phyloP scores from a whole-genome alignment of 176 grass and related monocot species.

The Paspalum vaginatum region DNA sequence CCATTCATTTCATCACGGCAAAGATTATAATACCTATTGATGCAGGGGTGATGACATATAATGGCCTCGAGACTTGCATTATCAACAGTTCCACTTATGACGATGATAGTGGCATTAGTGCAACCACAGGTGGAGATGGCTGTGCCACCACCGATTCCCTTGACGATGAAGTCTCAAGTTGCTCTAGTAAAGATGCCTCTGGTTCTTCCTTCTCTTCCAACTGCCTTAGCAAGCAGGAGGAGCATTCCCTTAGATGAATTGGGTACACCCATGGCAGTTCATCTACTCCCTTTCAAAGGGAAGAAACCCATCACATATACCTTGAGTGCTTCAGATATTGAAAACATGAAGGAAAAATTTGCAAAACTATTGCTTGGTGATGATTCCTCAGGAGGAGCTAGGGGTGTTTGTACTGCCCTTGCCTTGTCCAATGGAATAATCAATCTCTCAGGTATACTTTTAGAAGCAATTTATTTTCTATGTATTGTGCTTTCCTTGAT shows the following conservation, averaged over 20 bases:
- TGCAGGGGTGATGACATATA: constrained; percentile 82
- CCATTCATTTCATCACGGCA: neutral
- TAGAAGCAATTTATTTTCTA: constrained; percentile 23
- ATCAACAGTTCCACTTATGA: constrained; percentile 74
- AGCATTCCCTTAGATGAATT: constrained; percentile 61
- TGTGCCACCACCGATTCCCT: constrained; percentile 67
- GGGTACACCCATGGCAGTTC: constrained; percentile 52
- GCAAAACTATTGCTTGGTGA: constrained; percentile 86
- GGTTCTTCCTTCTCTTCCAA: constrained; percentile 78
- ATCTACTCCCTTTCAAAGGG: constrained; percentile 66
- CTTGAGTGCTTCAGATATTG: constrained; percentile 75
- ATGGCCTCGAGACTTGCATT: constrained; percentile 84
- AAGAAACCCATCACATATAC: constrained; percentile 68
- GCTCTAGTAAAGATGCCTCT: constrained; percentile 78
- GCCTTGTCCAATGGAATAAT: constrained; percentile 86
- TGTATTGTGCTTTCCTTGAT: neutral
- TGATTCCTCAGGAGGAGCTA: constrained; percentile 79
- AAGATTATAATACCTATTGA: neutral
- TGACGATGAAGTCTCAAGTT: constrained; percentile 90
- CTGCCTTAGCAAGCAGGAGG: constrained; percentile 72
- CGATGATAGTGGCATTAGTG: constrained; percentile 73
- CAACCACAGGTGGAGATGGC: constrained; percentile 61
- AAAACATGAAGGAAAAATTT: constrained; percentile 91
- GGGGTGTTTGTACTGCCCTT: constrained; percentile 75
- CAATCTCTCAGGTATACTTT: constrained; percentile 78